Percentiles rank a stretch among this genome's conserved stretches.
Conservation (phyloP, 2,329 filamentous ascomycete species). For the Botryotinia globosa region DNA sequence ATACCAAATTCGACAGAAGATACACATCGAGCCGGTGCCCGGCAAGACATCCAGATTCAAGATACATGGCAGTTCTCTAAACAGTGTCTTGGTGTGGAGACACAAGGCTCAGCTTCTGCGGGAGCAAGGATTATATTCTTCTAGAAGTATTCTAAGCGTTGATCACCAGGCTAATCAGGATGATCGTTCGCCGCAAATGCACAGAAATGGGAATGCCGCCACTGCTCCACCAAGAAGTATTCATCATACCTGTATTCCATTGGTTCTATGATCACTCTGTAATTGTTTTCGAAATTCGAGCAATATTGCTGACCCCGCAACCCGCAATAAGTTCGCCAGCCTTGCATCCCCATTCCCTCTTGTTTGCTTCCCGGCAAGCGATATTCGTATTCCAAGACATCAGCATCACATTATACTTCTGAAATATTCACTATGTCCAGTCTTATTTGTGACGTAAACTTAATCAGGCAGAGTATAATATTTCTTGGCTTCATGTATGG, state of each 20-base stretch:
- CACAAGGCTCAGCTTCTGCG: not conserved
- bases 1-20: not conserved
- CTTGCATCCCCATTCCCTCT: not conserved
- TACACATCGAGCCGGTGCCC: not conserved
- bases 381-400: conserved; percentile 6
- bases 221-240: not conserved
- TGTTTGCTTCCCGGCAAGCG: not conserved
- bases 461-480: not conserved
- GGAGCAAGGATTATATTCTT: not conserved
- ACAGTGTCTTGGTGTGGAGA: not conserved
- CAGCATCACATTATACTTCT: not conserved
- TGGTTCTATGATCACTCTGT: not conserved
- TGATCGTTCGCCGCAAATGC: not conserved
- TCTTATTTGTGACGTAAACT: conserved; percentile 2
- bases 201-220: not conserved
- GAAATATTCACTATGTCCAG: not conserved
- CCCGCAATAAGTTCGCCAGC: not conserved
- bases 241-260: not conserved
- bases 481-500: conserved; percentile 12
- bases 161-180: not conserved
- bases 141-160: not conserved
- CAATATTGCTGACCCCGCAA: not conserved
- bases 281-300: not conserved
- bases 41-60: not conserved
- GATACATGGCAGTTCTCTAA: not conserved